phyloP scores from a whole-genome alignment of 345 rosid genomes.

The Dipteronia sinensis region DNA sequence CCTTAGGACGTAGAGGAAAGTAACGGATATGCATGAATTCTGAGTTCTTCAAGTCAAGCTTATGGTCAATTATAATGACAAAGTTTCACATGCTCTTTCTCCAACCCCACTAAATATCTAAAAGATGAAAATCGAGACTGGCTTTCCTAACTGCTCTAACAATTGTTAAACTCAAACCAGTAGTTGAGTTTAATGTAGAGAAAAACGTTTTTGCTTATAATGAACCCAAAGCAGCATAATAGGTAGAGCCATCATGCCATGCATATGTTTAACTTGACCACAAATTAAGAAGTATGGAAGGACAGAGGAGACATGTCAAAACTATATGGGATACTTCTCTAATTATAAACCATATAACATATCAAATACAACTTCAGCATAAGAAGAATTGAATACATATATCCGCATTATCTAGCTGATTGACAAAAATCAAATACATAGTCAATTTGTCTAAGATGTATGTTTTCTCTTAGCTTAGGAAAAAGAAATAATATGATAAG shows the following conservation, averaged over 20 bases:
- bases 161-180: not conserved
- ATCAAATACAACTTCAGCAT: not conserved
- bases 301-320: not conserved
- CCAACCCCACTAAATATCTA: not conserved
- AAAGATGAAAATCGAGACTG: not conserved
- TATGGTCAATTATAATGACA: not conserved
- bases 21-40: not conserved
- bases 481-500: slow-evolving; percentile 7
- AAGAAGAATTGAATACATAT: slow-evolving; percentile 1
- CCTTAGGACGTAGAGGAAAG: not conserved
- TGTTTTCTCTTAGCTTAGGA: not conserved
- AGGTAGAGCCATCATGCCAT: not conserved
- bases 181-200: not conserved
- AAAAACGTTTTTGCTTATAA: not conserved
- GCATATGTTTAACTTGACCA: not conserved
- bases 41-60: not conserved
- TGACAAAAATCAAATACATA: slow-evolving; percentile 1
- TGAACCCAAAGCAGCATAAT: not conserved
- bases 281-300: not conserved
- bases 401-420: not conserved
- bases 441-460: not conserved
- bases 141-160: not conserved
- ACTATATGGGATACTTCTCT: not conserved
- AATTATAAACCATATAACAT: not conserved
- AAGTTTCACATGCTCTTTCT: not conserved